Evolutionary conservation across 2,329 filamentous ascomycete genomes (phyloP), one percentile per base, ranked within the genome.

Genomic region (Trichoderma aggressivum): DNA sequence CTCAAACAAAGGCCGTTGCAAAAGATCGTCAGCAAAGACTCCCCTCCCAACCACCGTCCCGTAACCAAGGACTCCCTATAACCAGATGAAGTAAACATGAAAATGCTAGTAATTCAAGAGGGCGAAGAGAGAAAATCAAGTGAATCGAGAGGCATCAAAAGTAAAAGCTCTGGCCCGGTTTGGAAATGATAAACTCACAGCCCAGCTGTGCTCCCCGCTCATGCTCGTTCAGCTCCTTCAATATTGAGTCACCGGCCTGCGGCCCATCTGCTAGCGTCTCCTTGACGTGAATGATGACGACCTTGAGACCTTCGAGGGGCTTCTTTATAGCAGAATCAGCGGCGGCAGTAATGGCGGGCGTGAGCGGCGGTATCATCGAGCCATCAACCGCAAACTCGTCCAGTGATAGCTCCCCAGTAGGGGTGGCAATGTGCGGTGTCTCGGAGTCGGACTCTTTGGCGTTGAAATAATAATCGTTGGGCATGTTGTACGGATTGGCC

Each of bases 241-340:
- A 76, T 43, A 98, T 97, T 2, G 82, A 86, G 4, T 93, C 89
- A 0, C 82, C 43, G 84, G 87, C 2, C 87, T 89, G 61, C 83
- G 88, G 88, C 0, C 89, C 93, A 78, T 97, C 94, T 10, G 86
- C 84, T 70, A 98, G 83, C 26, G 88, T 91, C 74, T 98, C 95
- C 80, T 99, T 99, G 77, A 98, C 88, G 78, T 99, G 96, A 47
- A 98, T 98, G 70, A 98, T 89, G 63, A 98, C 90, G 1, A 99
- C 85, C 73, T 90, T 92, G 32, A 98, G 79, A 0, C 94, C 94
- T 66, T 86, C 84, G 5, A 99, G 84, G 7, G 90, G 90, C 77
- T 78, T 71, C 7, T 72, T 75, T n/a, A 77, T 53, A 2, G 34
- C 36, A 28, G 55, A 24, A 56, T 56, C 24, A 11, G 43, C 68